Base-by-base conservation (phyloP, 2,329 filamentous ascomycete genomes). In the Alternaria sp. region DNA sequence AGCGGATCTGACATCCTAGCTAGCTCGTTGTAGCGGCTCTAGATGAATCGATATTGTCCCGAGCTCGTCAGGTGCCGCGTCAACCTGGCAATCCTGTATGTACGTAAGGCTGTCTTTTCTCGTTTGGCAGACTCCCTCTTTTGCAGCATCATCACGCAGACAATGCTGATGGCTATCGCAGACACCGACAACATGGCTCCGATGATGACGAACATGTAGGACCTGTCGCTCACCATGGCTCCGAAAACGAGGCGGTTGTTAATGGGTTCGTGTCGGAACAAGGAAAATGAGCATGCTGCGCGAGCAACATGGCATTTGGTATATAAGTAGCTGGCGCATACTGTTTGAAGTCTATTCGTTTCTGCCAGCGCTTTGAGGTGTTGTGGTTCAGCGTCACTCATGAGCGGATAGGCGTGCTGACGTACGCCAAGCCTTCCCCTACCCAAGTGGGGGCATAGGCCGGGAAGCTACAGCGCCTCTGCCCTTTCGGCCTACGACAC, bases 351-450 rank as follows among this genome's bases (percentile, higher is more conserved):
- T 21, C 24, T 41, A 41, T 11, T 6, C 14, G 3, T 5, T 24
- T 24, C 39, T 17, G 14, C 23, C 21, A 23, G 39, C 13, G 24
- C 11, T 9, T 29, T 33, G 11, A 5, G 13, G 7, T 10, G 29
- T 34, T 36, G 31, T 48, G 7, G 29, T 26, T 33, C 13, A 34
- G 8, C 21, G 14, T 33, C 44, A 48, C 21, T 26, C 31, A 7
- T 17, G 21, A 24, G 13, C 36, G 34, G 42, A 49, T 49, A 37
- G 29, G 39, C 33, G 44, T 28, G 36, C 41, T 59, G 56, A 59
- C 56, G 56, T 59, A 39, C 36, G 56, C 56, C 56, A 59, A 59
- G 56, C 52, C 23, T 10, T 33, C 14, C 21, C 21, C 11, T 36
- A 31, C 11, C 24, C 41, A 34, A 24, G 45, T 40, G 41, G 49